These are phyloP conservation scores for Ogataea naganishii DNA, from an alignment of 805 yeast genomes.

Conservation along the genomic window DNA sequence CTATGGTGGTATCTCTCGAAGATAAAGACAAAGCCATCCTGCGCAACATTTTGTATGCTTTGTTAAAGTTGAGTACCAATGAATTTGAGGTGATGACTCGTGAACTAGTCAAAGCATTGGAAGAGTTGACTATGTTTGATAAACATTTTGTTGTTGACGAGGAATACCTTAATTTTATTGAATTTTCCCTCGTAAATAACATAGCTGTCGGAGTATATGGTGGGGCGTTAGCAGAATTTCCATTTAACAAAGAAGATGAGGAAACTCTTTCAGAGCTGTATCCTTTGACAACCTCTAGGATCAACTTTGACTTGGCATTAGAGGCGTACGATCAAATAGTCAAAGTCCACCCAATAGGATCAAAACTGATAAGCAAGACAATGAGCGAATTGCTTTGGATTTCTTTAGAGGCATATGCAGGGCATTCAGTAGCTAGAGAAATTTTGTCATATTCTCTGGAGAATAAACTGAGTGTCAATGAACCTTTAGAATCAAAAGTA, in stretches of 20 bases:
- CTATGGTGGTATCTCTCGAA: constrained; percentile 33
- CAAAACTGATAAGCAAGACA: constrained; percentile 7
- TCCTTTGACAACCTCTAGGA: constrained; percentile 24
- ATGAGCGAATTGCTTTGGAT: constrained; percentile 22
- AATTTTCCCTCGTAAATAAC: constrained; percentile 23
- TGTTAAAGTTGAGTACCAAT: constrained; percentile 24
- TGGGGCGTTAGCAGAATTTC: constrained; percentile 13
- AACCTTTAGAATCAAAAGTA: constrained; percentile 9
- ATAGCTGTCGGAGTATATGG: constrained; percentile 22
- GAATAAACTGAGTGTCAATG: constrained; percentile 5
- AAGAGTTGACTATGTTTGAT: constrained; percentile 41
- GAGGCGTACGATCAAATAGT: constrained; percentile 21
- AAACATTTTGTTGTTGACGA: constrained; percentile 22
- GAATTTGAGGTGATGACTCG: constrained; percentile 24
- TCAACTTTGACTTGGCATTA: constrained; percentile 16
- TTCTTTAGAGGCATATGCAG: constrained; percentile 20
- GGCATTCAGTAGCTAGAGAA: constrained; percentile 9
- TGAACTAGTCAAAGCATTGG: constrained; percentile 33
- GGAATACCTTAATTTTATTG: constrained; percentile 22
- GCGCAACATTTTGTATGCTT: constrained; percentile 28
- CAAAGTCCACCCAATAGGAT: constrained; percentile 12
- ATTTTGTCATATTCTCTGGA: constrained; percentile 17
- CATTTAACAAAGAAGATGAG: constrained; percentile 15
- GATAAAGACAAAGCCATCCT: constrained; percentile 20
- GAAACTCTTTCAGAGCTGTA: constrained; percentile 18